A percentile compares a stretch with the other conserved stretches of the same genome.
These are phyloP conservation scores for Hyaloscypha variabilis DNA, from an alignment of 495 filamentous ascomycete genomes.

Conservation along the genomic window DNA sequence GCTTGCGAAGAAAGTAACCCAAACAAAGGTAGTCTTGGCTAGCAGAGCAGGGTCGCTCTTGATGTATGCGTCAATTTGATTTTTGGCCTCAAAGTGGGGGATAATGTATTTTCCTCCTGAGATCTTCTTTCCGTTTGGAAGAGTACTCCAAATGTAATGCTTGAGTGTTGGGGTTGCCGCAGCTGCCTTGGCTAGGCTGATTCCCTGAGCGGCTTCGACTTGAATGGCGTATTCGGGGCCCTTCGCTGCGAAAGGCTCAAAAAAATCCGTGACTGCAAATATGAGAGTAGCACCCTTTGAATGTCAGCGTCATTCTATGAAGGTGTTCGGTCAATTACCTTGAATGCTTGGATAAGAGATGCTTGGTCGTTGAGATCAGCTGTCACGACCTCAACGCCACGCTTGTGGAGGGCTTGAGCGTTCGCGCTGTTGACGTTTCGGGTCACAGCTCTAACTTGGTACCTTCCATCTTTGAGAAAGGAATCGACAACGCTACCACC, in stretches of 20 bases:
- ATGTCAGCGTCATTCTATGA: neutral
- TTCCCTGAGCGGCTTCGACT: constrained; percentile 39
- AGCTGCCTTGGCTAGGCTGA: constrained; percentile 47
- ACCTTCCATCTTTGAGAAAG: constrained; percentile 37
- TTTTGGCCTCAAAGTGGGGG: constrained; percentile 46
- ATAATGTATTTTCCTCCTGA: constrained; percentile 35
- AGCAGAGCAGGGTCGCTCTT: constrained; percentile 31
- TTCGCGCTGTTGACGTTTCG: constrained; percentile 40
- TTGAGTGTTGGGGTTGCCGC: constrained; percentile 40
- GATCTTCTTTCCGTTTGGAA: constrained; percentile 39
- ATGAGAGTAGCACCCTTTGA: constrained; percentile 26
- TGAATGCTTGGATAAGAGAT: constrained; percentile 27
- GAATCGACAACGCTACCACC: constrained; percentile 43
- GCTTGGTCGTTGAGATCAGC: constrained; percentile 32
- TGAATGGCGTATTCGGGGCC: constrained; percentile 29
- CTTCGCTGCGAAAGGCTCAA: constrained; percentile 26
- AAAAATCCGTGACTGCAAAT: constrained; percentile 35
- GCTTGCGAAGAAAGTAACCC: constrained; percentile 39
- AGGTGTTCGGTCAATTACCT: neutral
- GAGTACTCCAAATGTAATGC: constrained; percentile 51
- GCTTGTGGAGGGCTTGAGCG: constrained; percentile 37
- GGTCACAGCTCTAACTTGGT: constrained; percentile 46
- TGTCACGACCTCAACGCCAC: constrained; percentile 40
- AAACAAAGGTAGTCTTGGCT: constrained; percentile 44
- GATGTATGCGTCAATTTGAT: constrained; percentile 41